phyloP scores from a whole-genome alignment of 768 basidiomycete genomes.

The Trametopsis cervina region DNA sequence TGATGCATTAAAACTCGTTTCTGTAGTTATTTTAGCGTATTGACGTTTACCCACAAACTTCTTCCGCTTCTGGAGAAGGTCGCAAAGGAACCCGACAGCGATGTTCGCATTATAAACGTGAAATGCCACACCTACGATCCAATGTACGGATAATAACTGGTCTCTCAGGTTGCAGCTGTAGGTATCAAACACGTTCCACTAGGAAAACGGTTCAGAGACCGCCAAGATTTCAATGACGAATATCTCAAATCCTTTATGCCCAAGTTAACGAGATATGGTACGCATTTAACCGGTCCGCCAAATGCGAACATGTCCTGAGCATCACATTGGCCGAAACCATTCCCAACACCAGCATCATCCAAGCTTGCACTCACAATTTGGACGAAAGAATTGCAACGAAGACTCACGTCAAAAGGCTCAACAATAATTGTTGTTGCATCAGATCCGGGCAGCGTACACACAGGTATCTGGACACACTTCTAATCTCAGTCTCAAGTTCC shows the following conservation, averaged over 20 bases:
- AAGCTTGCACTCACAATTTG: constrained; percentile 47
- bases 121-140: constrained; percentile 15
- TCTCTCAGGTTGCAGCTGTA: constrained; percentile 10
- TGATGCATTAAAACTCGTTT: constrained; percentile 22
- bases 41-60: constrained; percentile 47
- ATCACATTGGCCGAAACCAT: too few relatives aligned
- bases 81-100: constrained; percentile 37
- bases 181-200: not conserved
- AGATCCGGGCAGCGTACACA: constrained; percentile 36
- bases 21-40: constrained; percentile 44
- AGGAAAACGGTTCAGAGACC: constrained; percentile 13
- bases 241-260: constrained; percentile 13
- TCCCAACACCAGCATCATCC: constrained; percentile 35
- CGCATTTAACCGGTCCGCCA: not conserved
- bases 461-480: constrained; percentile 20
- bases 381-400: constrained; percentile 42
- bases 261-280: constrained; percentile 17
- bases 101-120: constrained; percentile 58
- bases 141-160: too few relatives aligned
- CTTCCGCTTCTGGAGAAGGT: constrained; percentile 47
- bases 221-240: constrained; percentile 23
- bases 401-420: constrained; percentile 29
- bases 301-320: too few relatives aligned
- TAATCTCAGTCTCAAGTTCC: constrained; percentile 11
- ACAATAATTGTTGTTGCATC: constrained; percentile 35